Evolutionary conservation across 2,329 filamentous ascomycete species (phyloP).

Genomic region (Colletotrichum higginsianum): DNA sequence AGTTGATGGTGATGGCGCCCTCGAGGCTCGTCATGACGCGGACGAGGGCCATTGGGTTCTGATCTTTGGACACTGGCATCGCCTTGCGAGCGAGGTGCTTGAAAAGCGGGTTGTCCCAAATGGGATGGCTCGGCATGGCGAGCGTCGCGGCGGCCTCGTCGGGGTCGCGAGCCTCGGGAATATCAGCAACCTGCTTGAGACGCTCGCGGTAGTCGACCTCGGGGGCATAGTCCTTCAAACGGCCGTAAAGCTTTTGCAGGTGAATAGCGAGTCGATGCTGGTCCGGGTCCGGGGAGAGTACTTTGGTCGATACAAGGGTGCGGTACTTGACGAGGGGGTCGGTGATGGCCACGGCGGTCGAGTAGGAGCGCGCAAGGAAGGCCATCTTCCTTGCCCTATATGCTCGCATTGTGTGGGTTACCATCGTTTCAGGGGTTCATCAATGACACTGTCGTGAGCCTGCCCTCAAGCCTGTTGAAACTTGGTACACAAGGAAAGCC

Average conservation of each 20-base stretch:
- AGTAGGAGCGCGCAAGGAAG: slow-evolving; percentile 47
- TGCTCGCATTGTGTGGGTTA: slow-evolving; percentile 44
- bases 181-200: slow-evolving; percentile 71
- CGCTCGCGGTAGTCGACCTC: slow-evolving; percentile 77
- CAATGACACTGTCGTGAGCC: neutral
- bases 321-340: slow-evolving; percentile 86
- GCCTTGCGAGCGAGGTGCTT: slow-evolving; percentile 68
- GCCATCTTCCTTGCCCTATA: slow-evolving; percentile 8
- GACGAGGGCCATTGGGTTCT: slow-evolving; percentile 71
- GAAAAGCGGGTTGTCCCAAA: slow-evolving; percentile 72
- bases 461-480: too few relatives aligned
- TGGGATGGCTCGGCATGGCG: slow-evolving; percentile 67
- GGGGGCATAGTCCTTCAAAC: slow-evolving; percentile 84
- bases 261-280: slow-evolving; percentile 83
- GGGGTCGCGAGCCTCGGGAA: slow-evolving; percentile 54
- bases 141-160: slow-evolving; percentile 55
- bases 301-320: slow-evolving; percentile 76
- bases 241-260: slow-evolving; percentile 81
- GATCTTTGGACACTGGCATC: slow-evolving; percentile 68
- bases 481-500: neutral
- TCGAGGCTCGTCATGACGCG: slow-evolving; percentile 79
- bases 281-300: slow-evolving; percentile 77
- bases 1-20: slow-evolving; percentile 78
- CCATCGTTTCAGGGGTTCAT: slow-evolving; percentile 17
- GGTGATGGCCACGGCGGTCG: slow-evolving; percentile 71